Evolutionary conservation across 805 yeast species (phyloP).

Genomic region (Saccharomycopsis selenospora): DNA sequence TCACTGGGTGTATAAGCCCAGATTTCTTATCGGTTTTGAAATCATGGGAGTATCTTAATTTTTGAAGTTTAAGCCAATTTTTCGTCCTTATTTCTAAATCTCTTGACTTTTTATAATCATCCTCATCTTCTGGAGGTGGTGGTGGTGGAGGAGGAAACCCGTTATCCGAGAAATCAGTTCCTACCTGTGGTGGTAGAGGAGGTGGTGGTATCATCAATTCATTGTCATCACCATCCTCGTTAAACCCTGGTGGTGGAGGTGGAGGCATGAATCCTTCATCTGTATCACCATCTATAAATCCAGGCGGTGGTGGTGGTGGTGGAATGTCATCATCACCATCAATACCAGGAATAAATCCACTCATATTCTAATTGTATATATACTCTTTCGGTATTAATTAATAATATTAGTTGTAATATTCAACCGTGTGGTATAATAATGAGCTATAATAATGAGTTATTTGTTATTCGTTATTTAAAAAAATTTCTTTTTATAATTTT

Average conservation of each 20-base stretch:
- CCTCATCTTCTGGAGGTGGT: constrained; percentile 17
- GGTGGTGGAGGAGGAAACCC: constrained; percentile 27
- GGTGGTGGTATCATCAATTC: constrained; percentile 24
- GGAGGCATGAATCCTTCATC: constrained; percentile 18
- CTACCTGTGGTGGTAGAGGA: constrained; percentile 24
- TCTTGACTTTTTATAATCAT: constrained; percentile 20
- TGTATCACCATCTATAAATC: constrained; percentile 18
- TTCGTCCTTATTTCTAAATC: constrained; percentile 40
- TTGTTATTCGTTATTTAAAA: too few relatives aligned
- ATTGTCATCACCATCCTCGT: constrained; percentile 17
- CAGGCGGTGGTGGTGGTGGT: constrained; percentile 33
- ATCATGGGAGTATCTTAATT: constrained; percentile 40
- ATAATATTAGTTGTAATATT: too few relatives aligned
- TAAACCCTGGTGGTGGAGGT: constrained; percentile 29
- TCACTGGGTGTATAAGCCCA: constrained; percentile 49
- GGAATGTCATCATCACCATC: constrained; percentile 34
- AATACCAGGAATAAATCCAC: constrained; percentile 48
- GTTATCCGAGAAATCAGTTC: constrained; percentile 3
- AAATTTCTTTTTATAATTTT: too few relatives aligned
- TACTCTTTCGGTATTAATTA: too few relatives aligned
- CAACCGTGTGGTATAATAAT: too few relatives aligned
- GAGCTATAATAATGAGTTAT: too few relatives aligned
- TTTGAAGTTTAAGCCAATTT: constrained; percentile 61
- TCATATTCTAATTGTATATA: too few relatives aligned
- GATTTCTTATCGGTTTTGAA: constrained; percentile 28